Evolutionary conservation across 148 eudicot genomes (phyloP), one percentile per base, ranked within the genome.

Genomic region (Agrostemma githago): DNA sequence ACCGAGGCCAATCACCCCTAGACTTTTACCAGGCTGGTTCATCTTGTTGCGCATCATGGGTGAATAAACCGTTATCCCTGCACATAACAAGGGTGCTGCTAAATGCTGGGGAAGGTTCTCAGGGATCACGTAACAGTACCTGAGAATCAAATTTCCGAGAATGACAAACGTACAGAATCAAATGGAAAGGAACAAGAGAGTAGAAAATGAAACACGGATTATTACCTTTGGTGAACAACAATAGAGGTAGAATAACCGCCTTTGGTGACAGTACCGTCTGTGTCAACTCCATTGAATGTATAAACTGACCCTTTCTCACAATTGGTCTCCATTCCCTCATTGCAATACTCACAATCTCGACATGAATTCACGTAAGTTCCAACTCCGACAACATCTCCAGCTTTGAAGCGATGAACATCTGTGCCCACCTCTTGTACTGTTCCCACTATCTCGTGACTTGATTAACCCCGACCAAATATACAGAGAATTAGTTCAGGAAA

Each of bases 401-500:
- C 84, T 79, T 89, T 88, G 67, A 89, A 89, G 40, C 80, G 83
- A 57, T 74, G 34, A 57, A 87, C 93, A 76, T 83, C 80, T 2
- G 86, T 51, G 21, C 95, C 97, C 68, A 91, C 87, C 71, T 89
- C 90, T 76, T 74, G 83, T 9, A 93, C 97, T 65, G 87, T 79
- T 78, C 97, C 98, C 66, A 83, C 91, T 70, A 93, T 93, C 86
- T 93, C 98, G 72, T 89, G 97, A 63, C 98, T 90, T n/a, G n/a
- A n/a, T n/a, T 40, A 51, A 68, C 66, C 68, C 48, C 74, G 44
- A n/a, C 26, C 34, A 72, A 44, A 48, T 56, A 8, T n/a, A 53
- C 38, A 69, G 54, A 66, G 34, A 42, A n/a, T 42, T 2, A 41
- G 53, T 40, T 12, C 2, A 16, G 5, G n/a, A 7, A 40, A 64